Conservation (phyloP, 176 grass and related monocot genomes). For the Phoenix dactylifera region DNA sequence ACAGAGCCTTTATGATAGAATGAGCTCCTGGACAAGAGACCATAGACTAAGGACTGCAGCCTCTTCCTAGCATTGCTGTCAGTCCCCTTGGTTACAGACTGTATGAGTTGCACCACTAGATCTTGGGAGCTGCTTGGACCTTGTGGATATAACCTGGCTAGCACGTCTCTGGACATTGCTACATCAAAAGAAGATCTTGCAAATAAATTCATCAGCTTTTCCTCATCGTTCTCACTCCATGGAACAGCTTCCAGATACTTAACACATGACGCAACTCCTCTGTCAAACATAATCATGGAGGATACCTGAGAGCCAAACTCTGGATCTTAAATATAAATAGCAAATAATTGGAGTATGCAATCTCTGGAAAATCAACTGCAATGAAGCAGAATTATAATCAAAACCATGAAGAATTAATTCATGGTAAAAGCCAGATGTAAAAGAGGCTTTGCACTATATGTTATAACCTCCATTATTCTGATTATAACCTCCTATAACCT, state of each 20-base stretch:
- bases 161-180: conserved; percentile 33
- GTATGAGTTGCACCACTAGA: conserved; percentile 49
- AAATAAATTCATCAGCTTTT: conserved; percentile 53
- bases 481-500: too few relatives aligned
- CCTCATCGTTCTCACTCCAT: conserved; percentile 79
- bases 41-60: conserved; percentile 49
- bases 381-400: too few relatives aligned
- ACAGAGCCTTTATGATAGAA: conserved; percentile 45
- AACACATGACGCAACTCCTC: conserved; percentile 57
- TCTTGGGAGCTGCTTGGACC: conserved; percentile 32
- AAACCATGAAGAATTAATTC: too few relatives aligned
- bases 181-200: conserved; percentile 37
- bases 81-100: conserved; percentile 63
- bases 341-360: too few relatives aligned
- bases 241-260: conserved; percentile 78
- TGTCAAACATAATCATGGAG: conserved; percentile 79
- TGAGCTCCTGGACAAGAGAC: conserved; percentile 56
- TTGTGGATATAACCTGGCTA: conserved; percentile 43
- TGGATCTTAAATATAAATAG: too few relatives aligned
- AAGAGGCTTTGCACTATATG: too few relatives aligned
- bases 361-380: too few relatives aligned
- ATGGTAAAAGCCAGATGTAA: too few relatives aligned
- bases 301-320: conserved; percentile 48
- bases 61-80: conserved; percentile 60
- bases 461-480: too few relatives aligned